Evolutionary conservation across 352 stramenopile genomes (phyloP), one percentile per base, ranked within the genome.

Genomic region (Blastocystis sp.): DNA sequence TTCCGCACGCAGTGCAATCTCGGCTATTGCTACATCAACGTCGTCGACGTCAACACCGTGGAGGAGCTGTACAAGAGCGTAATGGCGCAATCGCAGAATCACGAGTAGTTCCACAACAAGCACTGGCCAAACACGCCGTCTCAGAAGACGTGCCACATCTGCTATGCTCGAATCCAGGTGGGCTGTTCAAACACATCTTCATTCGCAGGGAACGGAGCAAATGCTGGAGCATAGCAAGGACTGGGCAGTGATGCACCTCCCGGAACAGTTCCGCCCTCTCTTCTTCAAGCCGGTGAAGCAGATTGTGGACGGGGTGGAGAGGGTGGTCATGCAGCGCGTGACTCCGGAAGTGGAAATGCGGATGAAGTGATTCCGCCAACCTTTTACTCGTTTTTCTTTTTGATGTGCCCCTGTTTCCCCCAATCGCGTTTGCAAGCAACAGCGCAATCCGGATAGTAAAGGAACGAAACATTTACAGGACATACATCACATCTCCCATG

Each of bases 1-100:
- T 99, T 99, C 91, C 98, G 98, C 92, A 99, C 98, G 91, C 97
- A 97, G 91, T 99, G 97, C 92, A 99, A 99, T 92, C 95, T 98
- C 92, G 97, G 97, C 38, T 99, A 99, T 91, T 96, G 96, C 28
- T 99, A 99, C 91, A 97, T 99, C 89, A 99, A 99, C 92, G 98
- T 99, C 91, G 95, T 98, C 65, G 92, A 98, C 43, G 90, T 92
- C 19, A 90, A 89, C n/a, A 89, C 71, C 21, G 88, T 90, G 19
- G 14, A 45, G 28, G 45, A 87, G 1, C 59, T 90, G 21, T 90
- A 89, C 40, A 71, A 57, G 92, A 92, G 61, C 90, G 92, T 76
- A 76, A 9, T 19, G 10, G 10, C 10, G 4, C 14, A 14, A 11
- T 21, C 9, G 3, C 10, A 38, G 48, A 34, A 42, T n/a, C 3